Conservation (phyloP, 768 basidiomycete species). For the Tremella mesenterica region DNA sequence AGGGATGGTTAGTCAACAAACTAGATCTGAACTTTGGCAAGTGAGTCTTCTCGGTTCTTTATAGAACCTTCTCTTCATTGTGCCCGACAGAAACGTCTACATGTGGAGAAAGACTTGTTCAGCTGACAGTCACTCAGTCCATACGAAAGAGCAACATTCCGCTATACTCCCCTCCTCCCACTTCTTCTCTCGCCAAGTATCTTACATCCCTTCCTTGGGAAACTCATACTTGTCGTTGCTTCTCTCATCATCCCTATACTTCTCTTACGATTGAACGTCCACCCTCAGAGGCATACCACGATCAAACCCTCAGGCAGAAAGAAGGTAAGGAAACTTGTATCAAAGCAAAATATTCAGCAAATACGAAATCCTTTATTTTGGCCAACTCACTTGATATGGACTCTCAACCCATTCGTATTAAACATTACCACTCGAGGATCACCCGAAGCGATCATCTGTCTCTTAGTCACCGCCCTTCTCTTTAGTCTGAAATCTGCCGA, state of each 20-base stretch:
- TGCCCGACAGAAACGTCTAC: neutral
- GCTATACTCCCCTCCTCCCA: conserved; percentile 90
- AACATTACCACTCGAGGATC: conserved; percentile 96
- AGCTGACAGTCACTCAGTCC: conserved; percentile 53
- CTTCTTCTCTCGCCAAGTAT: conserved; percentile 72
- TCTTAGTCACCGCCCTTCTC: conserved; percentile 66
- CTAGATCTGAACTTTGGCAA: conserved; percentile 55
- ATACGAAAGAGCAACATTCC: conserved; percentile 82
- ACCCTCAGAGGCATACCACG: neutral
- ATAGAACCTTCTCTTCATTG: neutral
- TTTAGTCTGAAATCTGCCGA: neutral
- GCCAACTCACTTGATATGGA: conserved; percentile 51
- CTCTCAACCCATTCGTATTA: conserved; percentile 88
- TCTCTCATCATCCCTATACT: conserved; percentile 59
- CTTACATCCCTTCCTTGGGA: conserved; percentile 79
- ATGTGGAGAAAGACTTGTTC: too few relatives aligned
- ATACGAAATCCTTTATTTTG: too few relatives aligned
- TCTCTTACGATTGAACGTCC: conserved; percentile 13
- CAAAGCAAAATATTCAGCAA: too few relatives aligned
- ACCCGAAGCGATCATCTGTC: conserved; percentile 76
- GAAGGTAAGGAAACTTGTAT: neutral
- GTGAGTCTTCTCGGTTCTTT: conserved; percentile 51
- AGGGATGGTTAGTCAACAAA: conserved; percentile 53
- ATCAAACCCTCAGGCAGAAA: neutral
- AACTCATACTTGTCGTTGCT: conserved; percentile 73